Evolutionary conservation across 768 basidiomycete genomes (phyloP), one percentile per base, ranked within the genome.

Genomic region (Cystofilobasidium ferigula): DNA sequence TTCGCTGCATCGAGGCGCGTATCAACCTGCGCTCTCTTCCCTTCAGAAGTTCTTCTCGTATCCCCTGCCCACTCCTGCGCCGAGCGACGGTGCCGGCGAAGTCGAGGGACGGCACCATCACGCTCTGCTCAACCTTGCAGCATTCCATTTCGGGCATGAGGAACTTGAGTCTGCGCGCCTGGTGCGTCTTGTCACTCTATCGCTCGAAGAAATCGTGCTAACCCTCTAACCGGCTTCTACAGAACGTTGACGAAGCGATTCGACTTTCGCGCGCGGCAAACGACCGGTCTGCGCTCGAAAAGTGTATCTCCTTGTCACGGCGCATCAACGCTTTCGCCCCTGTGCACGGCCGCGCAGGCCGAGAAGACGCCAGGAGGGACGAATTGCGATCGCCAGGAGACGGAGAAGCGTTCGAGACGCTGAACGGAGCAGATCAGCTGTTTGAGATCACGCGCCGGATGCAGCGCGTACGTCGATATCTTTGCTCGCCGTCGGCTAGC

Each of bases 1-100:
- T 63, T 82, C 81, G 9, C 72, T 80, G n/a, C 78, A 80, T 16
- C 80, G 82, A 7, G 86, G 86, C 0, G 88, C 90, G 74, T 84
- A 84, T 69, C 83, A 82, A 53, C 70, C 81, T 12, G 87, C 87
- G 0, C 79, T 82, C 2, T 87, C 88, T 69, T 85, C 83, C 70
- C 76, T 91, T 43, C 81, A 88, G 38, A 78, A 82, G 61, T 91
- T 87, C 74, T 91, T 90, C 70, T 88, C 90, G 73, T 89, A 90
- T 67, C 85, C 34, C 6, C 45, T 48, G 1, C 30, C 45, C 4
- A 8, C 12, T n/a, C 30, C 47, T 22, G 1, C 59, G 22, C 24
- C 13, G 28, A 45, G 13, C n/a, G 30, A 5, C 6, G 45, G 12
- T 12, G 26, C 5, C 28, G 28, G 16, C 18, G 14, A 22, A 13